Conservation (phyloP, 106 monocot species). For the Apostasia ramifera region DNA sequence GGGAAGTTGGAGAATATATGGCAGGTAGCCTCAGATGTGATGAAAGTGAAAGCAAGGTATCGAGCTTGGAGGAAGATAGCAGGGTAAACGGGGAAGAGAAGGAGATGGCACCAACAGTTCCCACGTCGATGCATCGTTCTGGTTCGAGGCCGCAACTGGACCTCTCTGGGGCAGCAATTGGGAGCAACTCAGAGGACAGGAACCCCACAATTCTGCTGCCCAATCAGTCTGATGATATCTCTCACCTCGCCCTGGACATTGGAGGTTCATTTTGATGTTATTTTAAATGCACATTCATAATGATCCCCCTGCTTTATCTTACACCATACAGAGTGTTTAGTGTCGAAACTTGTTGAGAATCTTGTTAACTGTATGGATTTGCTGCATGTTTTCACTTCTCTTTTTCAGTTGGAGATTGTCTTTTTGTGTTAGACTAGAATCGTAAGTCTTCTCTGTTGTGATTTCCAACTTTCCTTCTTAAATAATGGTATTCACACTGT, state of each 20-base stretch:
- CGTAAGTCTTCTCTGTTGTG: too few species aligned
- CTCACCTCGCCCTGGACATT: constrained; percentile 86
- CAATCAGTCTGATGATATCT: constrained; percentile 96
- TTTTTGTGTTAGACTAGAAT: too few species aligned
- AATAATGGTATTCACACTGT: too few species aligned
- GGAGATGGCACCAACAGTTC: constrained; percentile 9
- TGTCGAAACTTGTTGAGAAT: too few species aligned
- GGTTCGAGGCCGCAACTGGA: constrained; percentile 89
- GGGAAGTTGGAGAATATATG: constrained; percentile 25
- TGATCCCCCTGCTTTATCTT: not conserved
- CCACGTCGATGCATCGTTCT: constrained; percentile 51
- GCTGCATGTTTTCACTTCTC: too few species aligned
- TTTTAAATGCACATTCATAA: not conserved
- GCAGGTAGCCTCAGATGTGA: constrained; percentile 20
- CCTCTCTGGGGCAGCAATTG: constrained; percentile 77
- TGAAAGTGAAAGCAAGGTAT: constrained; percentile 1
- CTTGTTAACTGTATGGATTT: too few species aligned
- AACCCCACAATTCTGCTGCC: constrained; percentile 89
- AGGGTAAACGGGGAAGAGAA: constrained; percentile 17
- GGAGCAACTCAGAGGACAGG: constrained; percentile 80
- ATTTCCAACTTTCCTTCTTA: too few species aligned
- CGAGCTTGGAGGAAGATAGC: constrained; percentile 4
- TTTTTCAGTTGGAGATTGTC: too few species aligned
- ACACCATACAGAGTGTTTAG: too few species aligned
- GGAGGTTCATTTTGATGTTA: constrained; percentile 43